Evolutionary conservation across 129 eudicot species (phyloP).

Genomic region (Pittosporum tobira): DNA sequence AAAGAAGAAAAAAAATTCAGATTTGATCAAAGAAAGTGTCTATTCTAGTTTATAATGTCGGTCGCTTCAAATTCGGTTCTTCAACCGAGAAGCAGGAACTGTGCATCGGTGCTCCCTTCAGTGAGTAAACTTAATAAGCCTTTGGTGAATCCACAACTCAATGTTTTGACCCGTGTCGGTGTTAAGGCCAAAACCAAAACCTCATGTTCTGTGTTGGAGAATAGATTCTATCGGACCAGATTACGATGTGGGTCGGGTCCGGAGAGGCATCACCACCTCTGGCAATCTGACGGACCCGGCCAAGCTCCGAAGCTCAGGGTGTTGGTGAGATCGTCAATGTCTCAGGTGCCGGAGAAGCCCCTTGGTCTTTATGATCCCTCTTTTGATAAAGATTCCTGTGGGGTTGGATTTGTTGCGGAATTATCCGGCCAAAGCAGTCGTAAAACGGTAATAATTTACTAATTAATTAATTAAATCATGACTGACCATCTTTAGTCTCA

Average conservation of each 20-base stretch:
- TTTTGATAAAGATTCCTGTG: conserved; percentile 90
- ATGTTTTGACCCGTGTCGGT: conserved; percentile 21
- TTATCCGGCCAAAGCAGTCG: conserved; percentile 79
- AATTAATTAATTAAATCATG: neutral
- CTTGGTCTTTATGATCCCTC: conserved; percentile 82
- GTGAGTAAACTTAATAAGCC: conserved; percentile 6
- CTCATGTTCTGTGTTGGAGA: conserved; percentile 28
- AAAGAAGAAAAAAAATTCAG: neutral
- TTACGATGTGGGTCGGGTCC: conserved; percentile 26
- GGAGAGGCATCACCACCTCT: conserved; percentile 35
- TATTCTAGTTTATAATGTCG: conserved; percentile 37
- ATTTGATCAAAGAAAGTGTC: neutral
- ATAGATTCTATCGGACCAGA: conserved; percentile 31
- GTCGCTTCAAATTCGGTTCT: conserved; percentile 41
- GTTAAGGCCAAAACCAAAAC: conserved; percentile 17
- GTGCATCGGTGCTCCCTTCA: neutral
- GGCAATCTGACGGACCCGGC: conserved; percentile 53
- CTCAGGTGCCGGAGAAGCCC: conserved; percentile 90
- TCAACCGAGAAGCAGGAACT: conserved; percentile 16
- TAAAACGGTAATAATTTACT: conserved; percentile 52
- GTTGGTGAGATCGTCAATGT: conserved; percentile 54
- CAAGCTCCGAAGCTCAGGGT: conserved; percentile 41
- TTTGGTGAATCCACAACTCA: conserved; percentile 3
- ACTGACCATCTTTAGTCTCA: too few relatives aligned
- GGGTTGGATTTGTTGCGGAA: conserved; percentile 97